Evolutionary conservation across 179 eudicot species (phyloP), one percentile per base, ranked within the genome.

Genomic region (Silene coronaria): DNA sequence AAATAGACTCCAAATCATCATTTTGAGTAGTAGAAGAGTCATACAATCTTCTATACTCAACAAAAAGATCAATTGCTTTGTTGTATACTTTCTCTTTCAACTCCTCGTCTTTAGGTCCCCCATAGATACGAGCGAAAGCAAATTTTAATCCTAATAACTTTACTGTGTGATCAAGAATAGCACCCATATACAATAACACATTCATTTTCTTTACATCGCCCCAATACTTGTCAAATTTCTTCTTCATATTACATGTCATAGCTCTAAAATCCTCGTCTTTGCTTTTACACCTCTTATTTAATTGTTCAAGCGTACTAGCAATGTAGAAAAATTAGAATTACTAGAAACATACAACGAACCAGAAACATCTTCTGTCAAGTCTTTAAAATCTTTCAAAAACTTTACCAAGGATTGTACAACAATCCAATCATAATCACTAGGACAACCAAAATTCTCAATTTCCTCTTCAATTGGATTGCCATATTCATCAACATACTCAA

Each of bases 211-310:
- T 22, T 1, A 38, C 6, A 21, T 70, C 60, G 5, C 67, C 66
- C 69, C 58, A 73, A 21, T 73, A 73, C 38, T 73, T 61, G 13
- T 61, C 69, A 36, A 60, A 60, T 22, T 73, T 73, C 9, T 13
- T 23, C 9, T 6, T 38, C 62, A 58, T n/a, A 4, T 5, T 6
- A 13, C 4, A 14, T 48, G n/a, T 2, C 57, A 48, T 48, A 48
- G 5, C 57, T 48, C 5, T 48, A 48, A 48, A 48, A 12, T 2
- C 57, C 4, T 1, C 5, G 4, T 48, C 2, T 0, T 2, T 14
- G 14, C 57, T 48, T 48, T 7, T 14, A 48, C 16, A 3, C 57
- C 57, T 13, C n/a, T 13, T 48, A 48, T 48, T 48, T 16, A 48
- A 48, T 48, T 48, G 57, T 48, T 48, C 5, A 48, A 48, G n/a